These are phyloP conservation scores for Phoma sp. DNA, from an alignment of 2,329 filamentous ascomycete genomes.

Conservation along the genomic window DNA sequence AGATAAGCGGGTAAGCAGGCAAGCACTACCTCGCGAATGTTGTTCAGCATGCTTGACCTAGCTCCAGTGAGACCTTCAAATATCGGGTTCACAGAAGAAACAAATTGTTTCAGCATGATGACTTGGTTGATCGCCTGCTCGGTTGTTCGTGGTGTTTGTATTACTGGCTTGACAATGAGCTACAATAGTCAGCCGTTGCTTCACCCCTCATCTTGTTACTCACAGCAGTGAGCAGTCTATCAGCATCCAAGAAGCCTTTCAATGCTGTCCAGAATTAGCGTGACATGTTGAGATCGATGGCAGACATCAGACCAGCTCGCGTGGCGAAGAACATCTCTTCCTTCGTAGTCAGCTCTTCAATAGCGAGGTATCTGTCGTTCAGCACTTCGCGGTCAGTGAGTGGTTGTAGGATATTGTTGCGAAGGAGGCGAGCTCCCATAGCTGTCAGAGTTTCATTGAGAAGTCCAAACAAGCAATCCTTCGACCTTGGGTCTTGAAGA, in stretches of 20 bases:
- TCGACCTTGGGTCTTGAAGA: conserved; percentile 75
- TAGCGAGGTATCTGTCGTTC: conserved; percentile 74
- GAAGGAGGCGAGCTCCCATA: conserved; percentile 84
- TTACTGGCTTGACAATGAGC: conserved; percentile 76
- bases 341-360: conserved; percentile 80
- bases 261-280: conserved; percentile 57
- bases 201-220: neutral
- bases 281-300: conserved; percentile 11
- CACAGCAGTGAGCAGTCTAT: conserved; percentile 78
- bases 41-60: conserved; percentile 67
- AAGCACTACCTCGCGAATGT: conserved; percentile 64
- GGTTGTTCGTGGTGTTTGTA: conserved; percentile 68
- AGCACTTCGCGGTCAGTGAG: conserved; percentile 75
- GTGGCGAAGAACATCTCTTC: conserved; percentile 85
- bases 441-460: conserved; percentile 85
- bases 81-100: conserved; percentile 70
- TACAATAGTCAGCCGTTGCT: conserved; percentile 47
- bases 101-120: conserved; percentile 83
- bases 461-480: conserved; percentile 81
- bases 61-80: conserved; percentile 71
- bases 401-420: conserved; percentile 87
- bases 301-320: conserved; percentile 63
- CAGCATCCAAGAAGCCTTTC: conserved; percentile 77
- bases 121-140: conserved; percentile 87
- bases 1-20: conserved; percentile 8